Conservation (phyloP, 495 filamentous ascomycete species). For the Poronia punctata region DNA sequence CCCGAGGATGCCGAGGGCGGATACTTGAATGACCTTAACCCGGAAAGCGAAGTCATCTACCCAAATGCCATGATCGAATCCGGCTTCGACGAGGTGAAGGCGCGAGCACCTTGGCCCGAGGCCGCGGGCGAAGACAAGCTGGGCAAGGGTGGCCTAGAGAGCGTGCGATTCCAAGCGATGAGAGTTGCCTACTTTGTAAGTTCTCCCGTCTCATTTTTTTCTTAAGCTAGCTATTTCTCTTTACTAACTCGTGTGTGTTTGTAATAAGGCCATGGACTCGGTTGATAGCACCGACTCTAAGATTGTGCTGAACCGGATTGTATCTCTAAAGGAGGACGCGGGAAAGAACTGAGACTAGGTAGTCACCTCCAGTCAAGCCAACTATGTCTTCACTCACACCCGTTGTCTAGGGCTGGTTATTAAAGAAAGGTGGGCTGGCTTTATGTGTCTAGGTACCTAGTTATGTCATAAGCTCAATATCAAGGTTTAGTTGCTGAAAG, state of each 20-base stretch:
- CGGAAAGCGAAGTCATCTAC: slow-evolving; percentile 72
- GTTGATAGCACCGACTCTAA: slow-evolving; percentile 64
- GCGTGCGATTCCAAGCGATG: slow-evolving; percentile 87
- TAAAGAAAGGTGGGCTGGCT: too few species aligned
- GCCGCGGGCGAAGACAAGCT: slow-evolving; percentile 56
- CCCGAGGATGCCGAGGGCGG: slow-evolving; percentile 66
- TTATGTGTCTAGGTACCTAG: neutral
- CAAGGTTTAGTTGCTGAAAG: neutral
- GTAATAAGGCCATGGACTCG: slow-evolving; percentile 55
- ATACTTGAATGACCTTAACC: slow-evolving; percentile 79
- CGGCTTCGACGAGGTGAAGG: slow-evolving; percentile 73
- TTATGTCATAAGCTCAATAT: neutral
- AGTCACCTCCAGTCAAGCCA: too few species aligned
- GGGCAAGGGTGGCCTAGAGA: slow-evolving; percentile 56
- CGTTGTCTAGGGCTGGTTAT: too few species aligned
- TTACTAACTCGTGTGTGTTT: neutral
- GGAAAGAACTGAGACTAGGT: slow-evolving; percentile 56
- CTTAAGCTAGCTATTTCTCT: slow-evolving; percentile 4
- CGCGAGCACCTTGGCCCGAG: slow-evolving; percentile 76
- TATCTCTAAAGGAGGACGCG: slow-evolving; percentile 83
- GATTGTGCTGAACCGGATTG: slow-evolving; percentile 85
- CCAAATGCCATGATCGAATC: slow-evolving; percentile 73
- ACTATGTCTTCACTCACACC: too few species aligned
- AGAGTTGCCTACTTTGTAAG: slow-evolving; percentile 76
- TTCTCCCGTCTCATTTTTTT: slow-evolving; percentile 1